Evolutionary conservation across 2,329 filamentous ascomycete species (phyloP).

Genomic region (Hypoxylon sp.): DNA sequence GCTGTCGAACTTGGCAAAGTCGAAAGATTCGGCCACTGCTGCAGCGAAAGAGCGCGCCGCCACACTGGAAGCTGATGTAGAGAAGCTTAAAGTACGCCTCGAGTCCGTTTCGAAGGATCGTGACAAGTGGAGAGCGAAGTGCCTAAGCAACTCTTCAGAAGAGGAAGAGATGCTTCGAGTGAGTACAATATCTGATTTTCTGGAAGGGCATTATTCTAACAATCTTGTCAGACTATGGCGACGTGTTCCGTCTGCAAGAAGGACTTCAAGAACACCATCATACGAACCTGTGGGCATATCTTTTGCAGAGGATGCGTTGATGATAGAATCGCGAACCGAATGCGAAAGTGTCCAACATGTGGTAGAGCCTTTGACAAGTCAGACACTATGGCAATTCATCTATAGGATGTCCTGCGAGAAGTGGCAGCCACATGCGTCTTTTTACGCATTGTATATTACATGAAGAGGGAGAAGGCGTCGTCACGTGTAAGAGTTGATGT

Average conservation of each 20-base stretch:
- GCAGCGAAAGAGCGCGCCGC: constrained; percentile 70
- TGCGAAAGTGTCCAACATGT: constrained; percentile 96
- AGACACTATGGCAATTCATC: constrained; percentile 84
- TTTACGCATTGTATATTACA: constrained; percentile 41
- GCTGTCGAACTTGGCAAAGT: constrained; percentile 79
- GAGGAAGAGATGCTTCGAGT: constrained; percentile 90
- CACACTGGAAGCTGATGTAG: constrained; percentile 80
- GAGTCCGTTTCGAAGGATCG: constrained; percentile 86
- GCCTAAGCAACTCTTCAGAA: constrained; percentile 82
- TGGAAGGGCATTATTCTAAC: constrained; percentile 53
- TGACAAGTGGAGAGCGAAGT: constrained; percentile 88
- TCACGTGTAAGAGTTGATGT: constrained; percentile 47
- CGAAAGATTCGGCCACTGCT: constrained; percentile 76
- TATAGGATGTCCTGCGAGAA: constrained; percentile 51
- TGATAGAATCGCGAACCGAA: constrained; percentile 88
- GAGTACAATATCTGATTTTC: constrained; percentile 60
- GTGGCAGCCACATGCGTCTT: constrained; percentile 1
- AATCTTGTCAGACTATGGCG: constrained; percentile 72
- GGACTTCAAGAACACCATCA: constrained; percentile 92
- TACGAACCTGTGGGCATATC: constrained; percentile 95
- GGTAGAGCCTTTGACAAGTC: constrained; percentile 91
- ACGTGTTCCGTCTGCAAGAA: constrained; percentile 93
- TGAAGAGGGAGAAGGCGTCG: constrained; percentile 20
- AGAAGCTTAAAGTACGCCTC: constrained; percentile 82
- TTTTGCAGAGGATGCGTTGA: constrained; percentile 95